phyloP scores from a whole-genome alignment of 805 yeast species.

The Candida bentonensis region DNA sequence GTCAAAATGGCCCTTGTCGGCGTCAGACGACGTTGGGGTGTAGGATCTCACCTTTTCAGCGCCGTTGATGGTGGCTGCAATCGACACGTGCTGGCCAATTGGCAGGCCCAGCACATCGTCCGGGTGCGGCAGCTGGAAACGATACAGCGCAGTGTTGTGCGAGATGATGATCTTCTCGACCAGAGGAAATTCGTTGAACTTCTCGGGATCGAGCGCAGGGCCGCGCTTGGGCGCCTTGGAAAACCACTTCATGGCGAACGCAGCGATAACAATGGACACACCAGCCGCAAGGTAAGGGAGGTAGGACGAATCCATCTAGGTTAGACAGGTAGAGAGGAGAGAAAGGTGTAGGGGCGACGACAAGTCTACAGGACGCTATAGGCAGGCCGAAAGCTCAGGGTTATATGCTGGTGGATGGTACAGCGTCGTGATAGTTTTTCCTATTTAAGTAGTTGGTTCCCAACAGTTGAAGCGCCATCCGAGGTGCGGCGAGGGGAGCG shows the following conservation, averaged over 20 bases:
- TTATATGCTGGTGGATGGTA: constrained; percentile 3
- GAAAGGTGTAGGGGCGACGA: too few relatives aligned
- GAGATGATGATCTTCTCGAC: constrained; percentile 60
- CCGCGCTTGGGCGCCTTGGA: constrained; percentile 15
- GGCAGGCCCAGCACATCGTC: constrained; percentile 75
- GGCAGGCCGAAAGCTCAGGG: constrained; percentile 1
- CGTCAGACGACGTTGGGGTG: constrained; percentile 69
- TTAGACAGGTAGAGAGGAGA: constrained; percentile 12
- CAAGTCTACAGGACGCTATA: too few relatives aligned
- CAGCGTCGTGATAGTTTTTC: neutral
- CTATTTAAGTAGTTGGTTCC: neutral
- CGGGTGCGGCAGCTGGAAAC: constrained; percentile 68
- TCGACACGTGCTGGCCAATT: constrained; percentile 84
- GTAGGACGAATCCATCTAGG: neutral
- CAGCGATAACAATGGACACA: neutral
- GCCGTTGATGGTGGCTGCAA: constrained; percentile 61
- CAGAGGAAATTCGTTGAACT: constrained; percentile 65
- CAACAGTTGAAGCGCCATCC: too few relatives aligned
- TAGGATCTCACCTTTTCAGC: constrained; percentile 76
- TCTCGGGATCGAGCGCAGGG: constrained; percentile 44
- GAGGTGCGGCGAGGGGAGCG: too few relatives aligned
- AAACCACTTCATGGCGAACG: constrained; percentile 6
- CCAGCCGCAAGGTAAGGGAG: neutral
- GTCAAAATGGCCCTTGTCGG: constrained; percentile 69
- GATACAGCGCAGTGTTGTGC: constrained; percentile 67